phyloP scores from a whole-genome alignment of 495 filamentous ascomycete genomes.

The Tuber aestivum region DNA sequence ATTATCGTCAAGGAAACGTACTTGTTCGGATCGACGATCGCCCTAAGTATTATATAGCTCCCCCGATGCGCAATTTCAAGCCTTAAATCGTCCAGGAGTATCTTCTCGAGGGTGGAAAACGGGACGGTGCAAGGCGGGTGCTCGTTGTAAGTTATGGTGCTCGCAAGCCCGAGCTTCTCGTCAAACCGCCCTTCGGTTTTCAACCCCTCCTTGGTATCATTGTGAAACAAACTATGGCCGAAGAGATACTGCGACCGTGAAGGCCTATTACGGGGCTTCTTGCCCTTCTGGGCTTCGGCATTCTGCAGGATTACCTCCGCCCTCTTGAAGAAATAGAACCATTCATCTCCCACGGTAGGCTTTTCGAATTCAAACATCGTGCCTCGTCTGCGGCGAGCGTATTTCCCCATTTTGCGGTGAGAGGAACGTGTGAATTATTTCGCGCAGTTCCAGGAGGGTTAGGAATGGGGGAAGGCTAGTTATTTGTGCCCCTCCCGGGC shows the following conservation, averaged over 20 bases:
- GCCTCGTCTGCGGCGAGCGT: neutral
- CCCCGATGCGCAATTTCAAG: conserved; percentile 25
- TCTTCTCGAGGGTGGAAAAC: conserved; percentile 16
- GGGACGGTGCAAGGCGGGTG: conserved; percentile 15
- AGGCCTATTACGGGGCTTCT: neutral
- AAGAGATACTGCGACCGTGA: neutral
- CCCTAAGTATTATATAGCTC: conserved; percentile 19
- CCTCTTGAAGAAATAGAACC: neutral
- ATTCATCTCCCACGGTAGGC: neutral
- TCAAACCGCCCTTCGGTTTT: neutral
- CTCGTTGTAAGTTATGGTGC: conserved; percentile 4
- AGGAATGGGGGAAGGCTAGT: neutral
- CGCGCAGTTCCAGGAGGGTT: neutral
- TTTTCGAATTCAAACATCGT: neutral
- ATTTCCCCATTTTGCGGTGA: neutral
- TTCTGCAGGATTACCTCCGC: neutral
- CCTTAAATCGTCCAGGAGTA: conserved; percentile 13
- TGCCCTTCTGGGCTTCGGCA: neutral
- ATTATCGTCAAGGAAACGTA: conserved; percentile 15
- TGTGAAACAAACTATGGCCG: neutral
- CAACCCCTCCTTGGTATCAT: neutral
- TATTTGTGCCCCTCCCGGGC: neutral
- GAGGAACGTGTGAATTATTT: neutral
- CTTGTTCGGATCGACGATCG: conserved; percentile 14
- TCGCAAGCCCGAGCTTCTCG: neutral